Base-by-base conservation (phyloP, 495 filamentous ascomycete species). In the Podospora anserina region DNA sequence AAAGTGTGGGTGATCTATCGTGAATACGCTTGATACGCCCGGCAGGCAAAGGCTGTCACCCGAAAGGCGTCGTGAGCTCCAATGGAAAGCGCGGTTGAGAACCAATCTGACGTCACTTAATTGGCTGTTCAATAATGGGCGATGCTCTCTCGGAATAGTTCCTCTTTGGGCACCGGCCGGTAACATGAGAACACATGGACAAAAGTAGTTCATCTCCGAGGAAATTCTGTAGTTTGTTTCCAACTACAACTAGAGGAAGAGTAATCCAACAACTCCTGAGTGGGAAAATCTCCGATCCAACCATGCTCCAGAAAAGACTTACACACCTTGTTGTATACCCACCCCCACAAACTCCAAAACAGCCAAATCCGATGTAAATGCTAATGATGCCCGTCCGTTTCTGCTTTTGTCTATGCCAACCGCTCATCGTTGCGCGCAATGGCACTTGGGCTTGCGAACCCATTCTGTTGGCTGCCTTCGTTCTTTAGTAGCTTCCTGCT, bases 401-500 rank as follows among this genome's bases (percentile, higher is more conserved):
- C 18, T 54, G 1, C 23, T 67, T 59, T 39, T 44, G 19, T 20
- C 23, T 65, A 73, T 39, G 53, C 70, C 23, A 70, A 58, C 19
- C 70, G 67, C 18, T 72, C 67, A 28, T 64, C 71, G 61, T 72
- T 80, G 67, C 78, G 77, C 32, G 78, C 79, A 5, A 79, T 66
- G 4, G 80, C 78, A 23, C 77, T 81, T 20, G 80, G 78, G 61
- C 76, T 83, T 9, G 71, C 75, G 1, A 81, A 66, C 3, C 67
- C 74, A 9, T 78, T 76, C 27, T 80, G 77, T 4, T 76, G 78
- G 18, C 32, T 19, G 5, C 53, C 72, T 5, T 76, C 81, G 49
- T 69, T 72, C 63, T 61, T 77, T 70, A 79, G 72, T 74, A 78
- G 56, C 64, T 78, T 79, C 61, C 75, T 80, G 71, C 78, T 68